Percentiles rank a stretch among this genome's conserved stretches.
Evolutionary conservation across 1,284 basidiomycete species (phyloP).

Genomic region (Irpex sp.): DNA sequence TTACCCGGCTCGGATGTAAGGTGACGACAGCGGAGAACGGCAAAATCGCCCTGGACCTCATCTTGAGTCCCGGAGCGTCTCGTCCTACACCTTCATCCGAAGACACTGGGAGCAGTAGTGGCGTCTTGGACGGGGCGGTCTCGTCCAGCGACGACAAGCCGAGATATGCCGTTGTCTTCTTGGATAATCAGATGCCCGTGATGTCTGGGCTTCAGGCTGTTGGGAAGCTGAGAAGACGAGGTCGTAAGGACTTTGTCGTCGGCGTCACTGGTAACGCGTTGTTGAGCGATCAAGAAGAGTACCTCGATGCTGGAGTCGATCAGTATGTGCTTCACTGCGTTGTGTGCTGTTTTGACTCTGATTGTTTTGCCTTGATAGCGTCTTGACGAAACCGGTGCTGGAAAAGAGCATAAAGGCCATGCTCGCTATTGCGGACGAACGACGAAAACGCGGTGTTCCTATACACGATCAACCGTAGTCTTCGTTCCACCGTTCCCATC

Average conservation of each 20-base stretch:
- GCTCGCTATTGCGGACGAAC: conserved; percentile 32
- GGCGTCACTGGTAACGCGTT: conserved; percentile 78
- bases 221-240: conserved; percentile 59
- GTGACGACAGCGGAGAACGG: conserved; percentile 89
- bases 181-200: conserved; percentile 88
- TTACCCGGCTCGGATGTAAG: conserved; percentile 76
- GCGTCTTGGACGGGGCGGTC: conserved; percentile 18
- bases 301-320: conserved; percentile 75
- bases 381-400: conserved; percentile 35
- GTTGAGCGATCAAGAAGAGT: conserved; percentile 68
- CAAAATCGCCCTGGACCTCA: conserved; percentile 73
- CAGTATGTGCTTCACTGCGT: conserved; percentile 42
- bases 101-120: conserved; percentile 24
- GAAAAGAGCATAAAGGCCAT: conserved; percentile 34
- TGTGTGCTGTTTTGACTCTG: background rate
- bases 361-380: conserved; percentile 21
- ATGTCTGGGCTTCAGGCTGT: conserved; percentile 77
- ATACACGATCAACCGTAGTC: conserved; percentile 3
- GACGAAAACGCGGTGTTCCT: conserved; percentile 20
- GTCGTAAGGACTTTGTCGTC: conserved; percentile 72
- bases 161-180: conserved; percentile 70
- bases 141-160: conserved; percentile 18
- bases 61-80: conserved; percentile 38
- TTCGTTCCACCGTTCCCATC: background rate
- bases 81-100: conserved; percentile 31